Percentiles rank a stretch among this genome's conserved stretches.
Conservation (phyloP, 352 stramenopile species). For the Globisporangium viniferum region DNA sequence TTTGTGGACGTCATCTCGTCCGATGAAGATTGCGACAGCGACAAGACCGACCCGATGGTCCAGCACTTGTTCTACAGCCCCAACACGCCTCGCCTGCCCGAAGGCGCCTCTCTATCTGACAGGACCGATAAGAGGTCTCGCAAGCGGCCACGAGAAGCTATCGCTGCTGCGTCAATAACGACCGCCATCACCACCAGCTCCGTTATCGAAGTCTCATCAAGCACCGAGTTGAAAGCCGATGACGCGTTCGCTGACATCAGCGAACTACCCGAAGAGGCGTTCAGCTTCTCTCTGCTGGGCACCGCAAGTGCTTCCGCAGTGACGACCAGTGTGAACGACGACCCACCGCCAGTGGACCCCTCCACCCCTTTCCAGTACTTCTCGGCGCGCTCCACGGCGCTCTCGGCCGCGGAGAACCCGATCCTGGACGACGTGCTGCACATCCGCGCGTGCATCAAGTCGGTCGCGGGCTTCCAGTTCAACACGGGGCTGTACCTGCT, state of each 20-base stretch:
- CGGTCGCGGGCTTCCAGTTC: conserved; percentile 80
- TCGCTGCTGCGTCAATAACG: not conserved
- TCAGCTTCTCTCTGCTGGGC: conserved; percentile 19
- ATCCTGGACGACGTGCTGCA: conserved; percentile 31
- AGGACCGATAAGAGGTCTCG: conserved; percentile 8
- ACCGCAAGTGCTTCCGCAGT: not conserved
- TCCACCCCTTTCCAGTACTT: conserved; percentile 57
- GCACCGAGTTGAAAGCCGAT: not conserved
- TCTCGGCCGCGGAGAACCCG: conserved; percentile 15
- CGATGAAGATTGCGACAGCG: conserved; percentile 56
- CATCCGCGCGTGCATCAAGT: conserved; percentile 78
- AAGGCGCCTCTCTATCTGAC: not conserved
- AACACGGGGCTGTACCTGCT: conserved; percentile 66
- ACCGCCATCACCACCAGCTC: not conserved
- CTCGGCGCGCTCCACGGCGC: conserved; percentile 17
- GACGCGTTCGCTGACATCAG: not conserved
- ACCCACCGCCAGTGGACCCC: conserved; percentile 13
- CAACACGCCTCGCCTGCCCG: conserved; percentile 41
- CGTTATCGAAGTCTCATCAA: not conserved
- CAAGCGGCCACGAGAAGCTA: conserved; percentile 35
- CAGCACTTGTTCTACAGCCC: conserved; percentile 79
- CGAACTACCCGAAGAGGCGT: not conserved
- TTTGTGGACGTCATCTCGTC: conserved; percentile 64
- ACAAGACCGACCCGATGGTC: conserved; percentile 69
- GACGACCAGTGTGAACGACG: not conserved